Evolutionary conservation across 768 basidiomycete genomes (phyloP).

Genomic region (Boletus sp.): DNA sequence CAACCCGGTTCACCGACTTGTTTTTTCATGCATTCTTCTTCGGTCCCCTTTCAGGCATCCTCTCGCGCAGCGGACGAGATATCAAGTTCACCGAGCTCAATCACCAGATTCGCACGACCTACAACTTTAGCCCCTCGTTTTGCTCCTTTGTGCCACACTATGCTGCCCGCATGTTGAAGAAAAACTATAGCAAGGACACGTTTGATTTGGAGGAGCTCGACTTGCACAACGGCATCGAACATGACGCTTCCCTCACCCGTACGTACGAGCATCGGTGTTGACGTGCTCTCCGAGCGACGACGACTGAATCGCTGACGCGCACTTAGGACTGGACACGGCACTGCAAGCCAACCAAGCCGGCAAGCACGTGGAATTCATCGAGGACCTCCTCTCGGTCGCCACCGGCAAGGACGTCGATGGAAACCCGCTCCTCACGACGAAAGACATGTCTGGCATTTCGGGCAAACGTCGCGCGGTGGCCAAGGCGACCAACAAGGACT

Average conservation of each 20-base stretch:
- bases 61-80: conserved; percentile 65
- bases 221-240: conserved; percentile 61
- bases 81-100: conserved; percentile 58
- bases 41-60: conserved; percentile 29
- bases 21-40: not conserved
- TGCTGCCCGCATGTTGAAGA: conserved; percentile 56
- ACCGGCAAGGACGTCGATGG: conserved; percentile 57
- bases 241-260: conserved; percentile 36
- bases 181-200: conserved; percentile 52
- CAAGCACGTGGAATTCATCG: conserved; percentile 49
- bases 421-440: conserved; percentile 45
- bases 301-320: not conserved
- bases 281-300: not conserved
- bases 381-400: conserved; percentile 58
- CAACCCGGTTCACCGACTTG: not conserved
- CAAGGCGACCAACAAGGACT: conserved; percentile 54
- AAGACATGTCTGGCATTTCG: conserved; percentile 58
- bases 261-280: not conserved
- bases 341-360: conserved; percentile 50
- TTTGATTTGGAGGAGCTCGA: conserved; percentile 68
- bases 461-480: conserved; percentile 65
- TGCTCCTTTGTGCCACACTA: conserved; percentile 63
- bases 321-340: conserved; percentile 52
- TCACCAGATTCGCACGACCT: conserved; percentile 49
- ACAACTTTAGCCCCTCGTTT: conserved; percentile 70